Evolutionary conservation across 108 stramenopile species (phyloP).

Genomic region (Nitzschia sp.): DNA sequence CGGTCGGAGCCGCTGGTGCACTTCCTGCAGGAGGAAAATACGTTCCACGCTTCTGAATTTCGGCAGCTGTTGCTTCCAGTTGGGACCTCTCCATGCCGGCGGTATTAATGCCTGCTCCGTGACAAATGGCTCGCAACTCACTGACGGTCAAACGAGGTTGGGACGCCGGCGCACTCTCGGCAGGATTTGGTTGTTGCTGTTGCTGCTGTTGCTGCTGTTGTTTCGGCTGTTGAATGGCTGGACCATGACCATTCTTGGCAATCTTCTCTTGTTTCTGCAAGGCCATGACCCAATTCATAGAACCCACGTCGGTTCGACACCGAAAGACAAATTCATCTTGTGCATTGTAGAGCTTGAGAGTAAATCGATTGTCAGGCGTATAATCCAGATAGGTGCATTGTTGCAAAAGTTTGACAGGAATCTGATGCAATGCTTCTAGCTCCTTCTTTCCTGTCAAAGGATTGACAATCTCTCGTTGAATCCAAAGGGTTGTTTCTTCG

Average conservation of each 20-base stretch:
- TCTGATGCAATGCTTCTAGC: conserved; percentile 82
- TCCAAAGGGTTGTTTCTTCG: conserved; percentile 87
- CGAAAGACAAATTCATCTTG: conserved; percentile 84
- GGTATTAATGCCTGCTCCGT: conserved; percentile 80
- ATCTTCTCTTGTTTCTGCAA: conserved; percentile 28
- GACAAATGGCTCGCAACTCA: conserved; percentile 78
- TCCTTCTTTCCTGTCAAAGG: conserved; percentile 51
- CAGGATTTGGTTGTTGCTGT: conserved; percentile 32
- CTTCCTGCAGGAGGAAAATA: conserved; percentile 16
- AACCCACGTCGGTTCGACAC: conserved; percentile 50
- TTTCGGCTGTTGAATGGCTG: neutral
- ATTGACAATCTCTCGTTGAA: conserved; percentile 77
- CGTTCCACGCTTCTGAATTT: conserved; percentile 40
- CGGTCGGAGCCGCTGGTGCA: neutral
- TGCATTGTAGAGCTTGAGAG: conserved; percentile 72
- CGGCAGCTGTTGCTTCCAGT: conserved; percentile 61
- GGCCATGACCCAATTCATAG: conserved; percentile 76
- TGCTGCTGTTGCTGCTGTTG: neutral
- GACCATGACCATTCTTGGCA: neutral
- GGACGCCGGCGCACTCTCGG: neutral
- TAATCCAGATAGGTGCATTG: conserved; percentile 65
- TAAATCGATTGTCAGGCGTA: conserved; percentile 75
- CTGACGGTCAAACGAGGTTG: conserved; percentile 23
- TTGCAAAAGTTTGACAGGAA: conserved; percentile 79
- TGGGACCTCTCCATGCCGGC: conserved; percentile 81